These are phyloP conservation scores for Creolimax fragrantissima DNA, from an alignment of 78 protist genomes.

Conservation along the genomic window DNA sequence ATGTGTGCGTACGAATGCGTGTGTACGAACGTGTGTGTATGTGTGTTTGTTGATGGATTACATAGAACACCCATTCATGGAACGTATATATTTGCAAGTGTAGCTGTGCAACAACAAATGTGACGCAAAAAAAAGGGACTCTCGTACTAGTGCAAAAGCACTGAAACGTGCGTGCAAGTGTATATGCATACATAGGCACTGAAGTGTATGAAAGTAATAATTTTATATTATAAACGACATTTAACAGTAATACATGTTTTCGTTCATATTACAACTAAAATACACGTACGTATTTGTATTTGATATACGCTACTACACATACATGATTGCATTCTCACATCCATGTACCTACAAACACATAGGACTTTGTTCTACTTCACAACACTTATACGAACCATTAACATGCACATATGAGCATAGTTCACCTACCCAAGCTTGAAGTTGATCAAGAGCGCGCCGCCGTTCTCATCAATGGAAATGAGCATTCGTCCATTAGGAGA, in stretches of 20 bases:
- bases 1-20: background rate
- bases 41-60: background rate
- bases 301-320: no score
- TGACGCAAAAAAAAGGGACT: no score
- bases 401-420: no score
- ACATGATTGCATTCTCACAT: no score
- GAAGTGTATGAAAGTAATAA: background rate
- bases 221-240: background rate
- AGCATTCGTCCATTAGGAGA: constrained; percentile 69
- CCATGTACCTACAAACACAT: no score
- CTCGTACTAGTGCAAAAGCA: background rate
- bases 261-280: background rate
- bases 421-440: background rate
- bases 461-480: constrained; percentile 47
- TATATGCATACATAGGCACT: background rate
- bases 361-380: no score
- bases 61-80: background rate
- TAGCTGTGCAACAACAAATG: background rate
- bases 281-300: background rate
- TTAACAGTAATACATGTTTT: background rate
- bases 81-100: background rate
- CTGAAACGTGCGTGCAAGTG: background rate
- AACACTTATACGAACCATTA: no score
- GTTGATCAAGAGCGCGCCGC: constrained; percentile 38
- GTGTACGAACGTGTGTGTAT: background rate